Evolutionary conservation across 225 moss, liverwort and hornwort genomes (phyloP).

Genomic region (Marchantia polymorpha): DNA sequence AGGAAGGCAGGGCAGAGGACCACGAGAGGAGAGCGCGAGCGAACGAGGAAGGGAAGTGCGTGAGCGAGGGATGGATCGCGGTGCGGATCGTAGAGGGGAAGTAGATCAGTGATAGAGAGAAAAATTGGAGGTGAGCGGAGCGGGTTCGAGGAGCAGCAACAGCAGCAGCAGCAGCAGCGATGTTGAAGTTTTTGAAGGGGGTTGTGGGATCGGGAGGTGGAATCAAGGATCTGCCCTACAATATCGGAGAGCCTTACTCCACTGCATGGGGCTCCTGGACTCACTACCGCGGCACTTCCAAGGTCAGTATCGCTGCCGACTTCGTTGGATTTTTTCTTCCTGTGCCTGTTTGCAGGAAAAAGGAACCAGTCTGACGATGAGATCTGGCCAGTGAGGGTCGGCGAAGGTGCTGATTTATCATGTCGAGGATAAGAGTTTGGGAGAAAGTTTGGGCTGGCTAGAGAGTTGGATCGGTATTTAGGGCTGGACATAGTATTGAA

Average conservation of each 20-base stretch:
- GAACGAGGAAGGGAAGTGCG: too few species aligned
- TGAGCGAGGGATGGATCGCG: neutral
- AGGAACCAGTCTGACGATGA: neutral
- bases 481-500: neutral
- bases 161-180: constrained; percentile 24
- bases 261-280: constrained; percentile 96
- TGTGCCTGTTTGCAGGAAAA: neutral
- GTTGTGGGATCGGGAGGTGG: constrained; percentile 93
- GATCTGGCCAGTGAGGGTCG: neutral
- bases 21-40: neutral
- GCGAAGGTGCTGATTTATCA: neutral
- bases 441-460: neutral
- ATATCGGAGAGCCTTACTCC: constrained; percentile 78
- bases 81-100: neutral
- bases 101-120: neutral
- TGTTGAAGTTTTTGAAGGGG: constrained; percentile 94
- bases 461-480: neutral
- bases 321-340: neutral
- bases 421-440: neutral
- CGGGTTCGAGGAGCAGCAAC: constrained; percentile 6
- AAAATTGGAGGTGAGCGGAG: neutral
- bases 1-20: too few species aligned
- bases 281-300: constrained; percentile 75
- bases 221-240: constrained; percentile 90
- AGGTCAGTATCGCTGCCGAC: constrained; percentile 35